Base-by-base conservation (phyloP, 148 eudicot species). In the Salicornia ramosissima region DNA sequence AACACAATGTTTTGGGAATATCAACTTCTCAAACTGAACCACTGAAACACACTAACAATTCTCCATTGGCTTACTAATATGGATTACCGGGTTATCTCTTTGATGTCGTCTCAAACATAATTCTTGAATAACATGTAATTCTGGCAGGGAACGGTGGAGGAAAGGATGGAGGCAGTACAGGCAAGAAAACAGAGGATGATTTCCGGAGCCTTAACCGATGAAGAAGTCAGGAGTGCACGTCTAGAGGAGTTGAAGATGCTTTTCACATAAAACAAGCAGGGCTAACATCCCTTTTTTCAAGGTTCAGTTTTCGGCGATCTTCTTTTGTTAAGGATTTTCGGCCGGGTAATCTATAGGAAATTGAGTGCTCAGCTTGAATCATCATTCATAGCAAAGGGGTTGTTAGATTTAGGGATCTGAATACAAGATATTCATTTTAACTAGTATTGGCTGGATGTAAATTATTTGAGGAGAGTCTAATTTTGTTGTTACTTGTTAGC, bases 151-250 rank as follows among this genome's bases (percentile, higher is more conserved):
- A 83, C 96, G 0, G 99, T 90, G 12, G 99, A 94, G 81, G 92
- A 94, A 78, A 86, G 91, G 84, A 94, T 94, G 98, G 98, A 88
- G 75, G 96, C 92, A 50, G 98, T 94, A 40, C 98, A 94, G 80
- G 97, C 96, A 19, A 78, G 99, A 74, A 94, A 94, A 75, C 99
- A 94, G 72, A 81, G 96, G 53, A 67, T 94, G 90, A 94, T 94
- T 63, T 82, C 97, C 16, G 99, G 99, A 70, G 97, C 99, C 56
- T 83, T 94, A 62, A 90, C 99, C 36, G 97, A 94, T 80, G 97
- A 90, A 77, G 99, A 94, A 84, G 99, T 94, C 71, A 87, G 97
- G 73, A 74, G 87, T 68, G 97, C 99, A 33, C 89, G 97, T 2
- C 71, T 94, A 13, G 99, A 90, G 79, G 97, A 94, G 76, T 78